phyloP scores from a whole-genome alignment of 371 early-diverging fungal genomes.

The Lichtheimia corymbifera region DNA sequence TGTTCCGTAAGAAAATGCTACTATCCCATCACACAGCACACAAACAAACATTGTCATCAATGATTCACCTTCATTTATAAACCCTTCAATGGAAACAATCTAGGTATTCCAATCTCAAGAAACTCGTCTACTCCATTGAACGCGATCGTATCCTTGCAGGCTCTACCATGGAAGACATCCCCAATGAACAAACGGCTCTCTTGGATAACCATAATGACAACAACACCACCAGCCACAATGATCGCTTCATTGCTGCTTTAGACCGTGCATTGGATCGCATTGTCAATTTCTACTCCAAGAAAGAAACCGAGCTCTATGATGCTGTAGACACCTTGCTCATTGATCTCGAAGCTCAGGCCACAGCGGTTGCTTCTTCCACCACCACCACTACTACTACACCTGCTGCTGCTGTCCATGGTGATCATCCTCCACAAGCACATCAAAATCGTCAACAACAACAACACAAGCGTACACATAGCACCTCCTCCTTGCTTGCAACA shows the following conservation, averaged over 20 bases:
- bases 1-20: conserved; percentile 52
- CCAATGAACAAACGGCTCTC: conserved; percentile 46
- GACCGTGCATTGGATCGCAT: conserved; percentile 85
- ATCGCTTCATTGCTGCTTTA: conserved; percentile 64
- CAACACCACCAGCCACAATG: conserved; percentile 45
- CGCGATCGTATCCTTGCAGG: conserved; percentile 64
- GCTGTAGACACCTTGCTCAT: conserved; percentile 57
- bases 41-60: too few relatives aligned
- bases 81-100: too few relatives aligned
- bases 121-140: conserved; percentile 86
- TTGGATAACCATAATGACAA: conserved; percentile 24
- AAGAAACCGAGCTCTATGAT: conserved; percentile 77
- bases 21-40: not conserved
- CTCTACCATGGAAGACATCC: conserved; percentile 26
- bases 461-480: not conserved
- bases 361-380: not conserved
- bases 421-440: not conserved
- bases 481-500: conserved; percentile 15
- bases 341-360: conserved; percentile 3
- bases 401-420: not conserved
- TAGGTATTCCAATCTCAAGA: conserved; percentile 84
- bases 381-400: not conserved
- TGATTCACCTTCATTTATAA: too few relatives aligned
- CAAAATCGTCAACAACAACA: too few relatives aligned
- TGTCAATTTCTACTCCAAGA: conserved; percentile 76